Evolutionary conservation across 2,329 filamentous ascomycete species (phyloP).

Genomic region (Stachybotrys chlorohalonatus): DNA sequence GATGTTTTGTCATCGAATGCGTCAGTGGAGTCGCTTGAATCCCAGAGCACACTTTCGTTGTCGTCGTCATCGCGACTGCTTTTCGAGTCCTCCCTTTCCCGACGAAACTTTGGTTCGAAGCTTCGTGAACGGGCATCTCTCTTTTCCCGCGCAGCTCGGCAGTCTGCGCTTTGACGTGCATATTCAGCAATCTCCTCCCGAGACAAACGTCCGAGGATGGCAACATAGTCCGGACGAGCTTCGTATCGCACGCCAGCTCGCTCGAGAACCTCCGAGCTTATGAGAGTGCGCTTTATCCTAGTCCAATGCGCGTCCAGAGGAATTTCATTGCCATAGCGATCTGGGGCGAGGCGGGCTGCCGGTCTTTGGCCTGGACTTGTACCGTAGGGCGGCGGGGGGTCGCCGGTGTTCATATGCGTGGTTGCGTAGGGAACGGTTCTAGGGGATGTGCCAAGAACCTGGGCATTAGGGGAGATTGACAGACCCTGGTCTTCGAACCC

Average conservation of each 20-base stretch:
- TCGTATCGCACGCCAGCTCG: conserved; percentile 50
- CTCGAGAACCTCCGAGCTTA: conserved; percentile 49
- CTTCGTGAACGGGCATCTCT: conserved; percentile 3
- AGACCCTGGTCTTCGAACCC: conserved; percentile 12
- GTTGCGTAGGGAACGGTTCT: conserved; percentile 27
- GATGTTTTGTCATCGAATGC: conserved; percentile 22
- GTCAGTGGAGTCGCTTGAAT: conserved; percentile 21
- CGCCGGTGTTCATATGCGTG: conserved; percentile 9
- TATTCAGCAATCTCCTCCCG: conserved; percentile 42
- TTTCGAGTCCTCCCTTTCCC: conserved; percentile 19
- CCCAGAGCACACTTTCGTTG: conserved; percentile 18
- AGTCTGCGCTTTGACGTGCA: conserved; percentile 38
- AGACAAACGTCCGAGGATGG: conserved; percentile 45
- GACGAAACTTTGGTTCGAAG: conserved; percentile 4
- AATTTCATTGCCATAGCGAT: conserved; percentile 48
- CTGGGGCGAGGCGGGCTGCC: conserved; percentile 39
- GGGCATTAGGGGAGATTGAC: conserved; percentile 20
- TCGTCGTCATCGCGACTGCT: conserved; percentile 21
- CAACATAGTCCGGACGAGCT: conserved; percentile 52
- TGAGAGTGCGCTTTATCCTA: conserved; percentile 41
- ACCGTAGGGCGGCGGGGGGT: conserved; percentile 22
- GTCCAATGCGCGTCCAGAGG: conserved; percentile 50
- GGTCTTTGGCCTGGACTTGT: conserved; percentile 23
- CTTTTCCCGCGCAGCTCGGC: conserved; percentile 29
- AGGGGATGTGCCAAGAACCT: conserved; percentile 27